Evolutionary conservation across 768 basidiomycete genomes (phyloP), one percentile per base, ranked within the genome.

Genomic region (Hypholoma sublateritium): DNA sequence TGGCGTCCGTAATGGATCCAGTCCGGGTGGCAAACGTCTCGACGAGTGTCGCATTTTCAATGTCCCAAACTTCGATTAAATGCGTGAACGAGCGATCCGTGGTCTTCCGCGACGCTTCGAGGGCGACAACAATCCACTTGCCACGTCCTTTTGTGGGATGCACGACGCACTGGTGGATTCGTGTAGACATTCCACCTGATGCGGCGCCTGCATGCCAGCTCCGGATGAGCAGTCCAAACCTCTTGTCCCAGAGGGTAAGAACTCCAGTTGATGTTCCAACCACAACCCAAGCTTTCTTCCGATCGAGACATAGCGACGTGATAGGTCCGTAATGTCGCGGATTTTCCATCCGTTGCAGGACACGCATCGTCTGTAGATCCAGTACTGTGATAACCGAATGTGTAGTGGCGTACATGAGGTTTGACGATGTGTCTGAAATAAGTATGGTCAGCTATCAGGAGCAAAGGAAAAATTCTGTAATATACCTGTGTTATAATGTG

Each of bases 191-290:
- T 2, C 83, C 83, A 2, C 75, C 74, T 11, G 79, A 75, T 3
- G 82, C 78, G 5, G 77, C 76, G 9, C 86, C 86, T 6, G 86
- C 86, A 65, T 86, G 84, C 95, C 96, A 98, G 58, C 87, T 91
- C 69, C 90, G 91, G 60, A 98, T 77, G 4, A 89, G 75, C 17
- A 98, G 76, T 1, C 95, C 95, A 62, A 98, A 99, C 9, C 96
- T 88, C 42, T 93, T 85, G 73, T 99, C 97, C 95, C 95, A 99
- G 2, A 99, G 78, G 0, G 91, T 86, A 12, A 98, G 74, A 13
- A 89, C 84, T 5, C 96, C 97, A 1, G 82, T 84, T 2, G 89
- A 84, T 1, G 96, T 97, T 2, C 93, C 96, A 16, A 91, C 86
- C 12, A 97, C 77, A 22, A 96, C 78, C 96, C 96, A 98, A 5